Evolutionary conservation across 805 yeast species (phyloP), one percentile per base, ranked within the genome.

Genomic region (Candida pseudoglaebosa): DNA sequence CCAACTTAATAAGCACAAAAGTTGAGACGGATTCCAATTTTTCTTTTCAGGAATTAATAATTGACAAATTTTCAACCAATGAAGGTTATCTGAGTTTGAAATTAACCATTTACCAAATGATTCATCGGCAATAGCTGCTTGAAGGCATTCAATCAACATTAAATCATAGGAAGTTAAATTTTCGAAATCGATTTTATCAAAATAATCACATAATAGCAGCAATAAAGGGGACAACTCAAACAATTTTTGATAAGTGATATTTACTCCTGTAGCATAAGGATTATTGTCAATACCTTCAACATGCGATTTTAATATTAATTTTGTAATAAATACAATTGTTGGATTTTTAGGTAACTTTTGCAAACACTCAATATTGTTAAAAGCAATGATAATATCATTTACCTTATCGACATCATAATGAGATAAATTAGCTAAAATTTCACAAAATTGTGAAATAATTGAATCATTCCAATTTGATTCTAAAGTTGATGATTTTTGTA

Each of bases 1-100:
- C 78, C 78, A 75, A 0, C 71, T 57, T 4, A 71, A 50, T 13
- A 75, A 52, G 3, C 63, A 61, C 1, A 62, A 54, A 14, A 65
- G 40, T 39, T 70, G 58, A 20, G 54, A 53, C 24, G 62, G 61
- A 34, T 60, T 56, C 77, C 77, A 73, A 12, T 61, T 56, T 2
- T 62, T 68, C 36, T 59, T 63, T 10, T 64, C 57, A 1, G 71
- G 62, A 2, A 67, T 45, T 1, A 72, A 40, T 5, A 70, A 41
- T 43, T 71, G 75, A 10, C 50, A 38, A 5, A 54, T 39, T 28
- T 52, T 49, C 17, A 69, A 40, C 16, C 61, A 37, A 21, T 46
- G 44, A 7, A 39, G 13, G 7, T 19, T 28, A 19, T 12, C 18
- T 34, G 28, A 3, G 18, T 14, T 9, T 13, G 30, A 13, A 9